Percentiles rank a stretch among this genome's conserved stretches.
Evolutionary conservation across 2,329 filamentous ascomycete genomes (phyloP).

Genomic region (Lasiodiplodia citricola): DNA sequence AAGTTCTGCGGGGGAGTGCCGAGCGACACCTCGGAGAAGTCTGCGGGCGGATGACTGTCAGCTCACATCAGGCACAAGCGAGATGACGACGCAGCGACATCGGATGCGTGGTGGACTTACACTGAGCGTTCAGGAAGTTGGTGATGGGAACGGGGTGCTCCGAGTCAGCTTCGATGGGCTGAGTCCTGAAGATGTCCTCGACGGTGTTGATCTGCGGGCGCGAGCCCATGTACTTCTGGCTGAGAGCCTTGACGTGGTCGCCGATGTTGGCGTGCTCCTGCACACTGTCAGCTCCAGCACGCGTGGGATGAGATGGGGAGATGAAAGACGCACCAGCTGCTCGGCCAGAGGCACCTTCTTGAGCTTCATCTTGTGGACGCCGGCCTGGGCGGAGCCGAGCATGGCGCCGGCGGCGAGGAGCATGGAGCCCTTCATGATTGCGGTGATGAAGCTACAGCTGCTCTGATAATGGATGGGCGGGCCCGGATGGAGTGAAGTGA

Average conservation of each 20-base stretch:
- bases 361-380: slow-evolving; percentile 94
- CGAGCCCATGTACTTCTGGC: slow-evolving; percentile 95
- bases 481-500: neutral
- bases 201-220: slow-evolving; percentile 64
- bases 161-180: slow-evolving; percentile 68
- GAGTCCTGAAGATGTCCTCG: slow-evolving; percentile 80
- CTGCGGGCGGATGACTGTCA: slow-evolving; percentile 51
- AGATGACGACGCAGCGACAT: neutral
- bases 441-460: neutral
- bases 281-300: slow-evolving; percentile 30
- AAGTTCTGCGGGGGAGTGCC: slow-evolving; percentile 92
- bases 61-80: slow-evolving; percentile 8
- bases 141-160: slow-evolving; percentile 84
- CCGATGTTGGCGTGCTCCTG: slow-evolving; percentile 80
- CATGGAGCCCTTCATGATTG: slow-evolving; percentile 81
- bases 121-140: slow-evolving; percentile 99
- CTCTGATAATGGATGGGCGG: neutral
- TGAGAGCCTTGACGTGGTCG: slow-evolving; percentile 78
- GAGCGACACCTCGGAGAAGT: slow-evolving; percentile 96
- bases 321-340: slow-evolving; percentile 74
- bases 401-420: slow-evolving; percentile 79
- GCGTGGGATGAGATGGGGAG: slow-evolving; percentile 22
- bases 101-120: slow-evolving; percentile 61
- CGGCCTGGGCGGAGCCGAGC: slow-evolving; percentile 82
- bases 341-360: slow-evolving; percentile 93